A percentile compares a stretch with the other conserved stretches of the same genome.
Conservation (phyloP, 805 yeast species). For the Metschnikowia corniflorae region DNA sequence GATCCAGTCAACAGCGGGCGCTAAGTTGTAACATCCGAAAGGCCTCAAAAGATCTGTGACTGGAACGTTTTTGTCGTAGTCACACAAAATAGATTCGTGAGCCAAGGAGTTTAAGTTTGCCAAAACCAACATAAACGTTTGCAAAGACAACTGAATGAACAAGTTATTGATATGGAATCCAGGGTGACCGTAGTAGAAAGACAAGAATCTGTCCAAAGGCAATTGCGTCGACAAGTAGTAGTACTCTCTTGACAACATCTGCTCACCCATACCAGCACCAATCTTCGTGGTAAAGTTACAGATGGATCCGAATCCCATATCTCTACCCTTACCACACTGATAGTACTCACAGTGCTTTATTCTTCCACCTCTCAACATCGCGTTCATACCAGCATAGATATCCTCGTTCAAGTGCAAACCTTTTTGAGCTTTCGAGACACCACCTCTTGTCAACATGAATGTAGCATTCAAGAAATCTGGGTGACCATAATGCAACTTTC, state of each 20-base stretch:
- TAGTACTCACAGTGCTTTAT: conserved; percentile 79
- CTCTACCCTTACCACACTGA: conserved; percentile 87
- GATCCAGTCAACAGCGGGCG: conserved; percentile 73
- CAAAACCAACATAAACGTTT: conserved; percentile 52
- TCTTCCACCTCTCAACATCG: conserved; percentile 73
- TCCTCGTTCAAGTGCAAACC: conserved; percentile 83
- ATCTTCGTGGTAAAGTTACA: conserved; percentile 78
- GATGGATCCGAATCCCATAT: conserved; percentile 79
- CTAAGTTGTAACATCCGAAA: conserved; percentile 64
- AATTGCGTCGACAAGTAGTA: conserved; percentile 73
- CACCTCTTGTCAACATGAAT: conserved; percentile 82
- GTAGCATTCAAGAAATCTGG: conserved; percentile 76
- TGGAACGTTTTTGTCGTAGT: conserved; percentile 54
- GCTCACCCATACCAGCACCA: conserved; percentile 92
- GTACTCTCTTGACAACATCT: conserved; percentile 77
- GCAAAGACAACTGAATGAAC: conserved; percentile 62
- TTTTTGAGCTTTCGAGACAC: conserved; percentile 81
- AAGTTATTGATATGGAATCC: conserved; percentile 82
- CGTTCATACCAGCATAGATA: conserved; percentile 84
- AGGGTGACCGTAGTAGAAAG: conserved; percentile 82
- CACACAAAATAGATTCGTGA: conserved; percentile 58
- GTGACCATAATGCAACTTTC: conserved; percentile 82
- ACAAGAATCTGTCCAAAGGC: conserved; percentile 72
- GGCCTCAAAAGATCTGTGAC: conserved; percentile 62
- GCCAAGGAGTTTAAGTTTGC: conserved; percentile 63